These are phyloP conservation scores for Botryotinia calthae DNA, from an alignment of 2,329 filamentous ascomycete species.

Conservation along the genomic window DNA sequence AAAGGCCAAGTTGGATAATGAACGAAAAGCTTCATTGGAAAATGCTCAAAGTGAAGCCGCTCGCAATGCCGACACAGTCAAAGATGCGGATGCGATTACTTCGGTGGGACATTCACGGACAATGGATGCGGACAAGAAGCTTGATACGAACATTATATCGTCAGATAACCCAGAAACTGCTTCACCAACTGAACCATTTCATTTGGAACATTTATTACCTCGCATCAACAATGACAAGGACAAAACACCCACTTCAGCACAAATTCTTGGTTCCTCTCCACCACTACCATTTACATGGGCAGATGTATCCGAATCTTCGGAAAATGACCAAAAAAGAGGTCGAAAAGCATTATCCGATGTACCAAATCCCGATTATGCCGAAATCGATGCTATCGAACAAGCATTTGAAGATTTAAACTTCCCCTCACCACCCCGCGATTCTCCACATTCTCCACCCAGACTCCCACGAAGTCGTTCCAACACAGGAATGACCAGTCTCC, in stretches of 20 bases:
- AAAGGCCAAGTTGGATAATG: conserved; percentile 24
- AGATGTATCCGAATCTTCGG: background rate
- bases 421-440: conserved; percentile 38
- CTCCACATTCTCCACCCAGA: conserved; percentile 35
- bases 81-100: background rate
- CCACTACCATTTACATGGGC: background rate
- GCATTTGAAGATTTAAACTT: conserved; percentile 33
- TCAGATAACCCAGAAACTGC: conserved; percentile 37
- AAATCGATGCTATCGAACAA: conserved; percentile 21
- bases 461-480: conserved; percentile 33
- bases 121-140: background rate
- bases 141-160: background rate
- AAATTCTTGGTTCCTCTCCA: background rate
- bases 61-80: background rate
- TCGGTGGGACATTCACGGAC: background rate
- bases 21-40: conserved; percentile 27
- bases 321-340: background rate
- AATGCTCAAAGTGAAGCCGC: conserved; percentile 21
- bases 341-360: background rate
- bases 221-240: conserved; percentile 42
- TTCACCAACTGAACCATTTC: conserved; percentile 50
- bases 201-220: conserved; percentile 48
- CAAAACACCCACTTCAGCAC: conserved; percentile 24
- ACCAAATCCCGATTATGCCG: background rate
- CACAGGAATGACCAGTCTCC: conserved; percentile 29